phyloP scores from a whole-genome alignment of 176 grass and related monocot species.

The Zoysia pacifica region DNA sequence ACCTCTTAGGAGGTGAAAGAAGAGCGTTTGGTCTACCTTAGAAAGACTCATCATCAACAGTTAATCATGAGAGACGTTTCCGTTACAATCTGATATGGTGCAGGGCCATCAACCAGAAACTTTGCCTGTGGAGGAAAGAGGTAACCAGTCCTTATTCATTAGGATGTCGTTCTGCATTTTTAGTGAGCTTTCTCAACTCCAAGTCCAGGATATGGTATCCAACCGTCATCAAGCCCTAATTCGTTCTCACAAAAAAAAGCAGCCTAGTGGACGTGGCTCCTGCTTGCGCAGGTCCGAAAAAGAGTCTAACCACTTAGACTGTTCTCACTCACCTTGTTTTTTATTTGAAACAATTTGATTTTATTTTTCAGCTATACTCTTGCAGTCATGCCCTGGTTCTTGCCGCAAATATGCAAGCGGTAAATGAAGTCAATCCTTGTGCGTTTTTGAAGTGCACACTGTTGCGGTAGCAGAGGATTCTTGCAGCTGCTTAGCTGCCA shows the following conservation, averaged over 20 bases:
- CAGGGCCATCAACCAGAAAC: not conserved
- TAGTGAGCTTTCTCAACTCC: not conserved
- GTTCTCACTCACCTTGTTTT: not conserved
- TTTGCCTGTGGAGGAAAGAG: not conserved
- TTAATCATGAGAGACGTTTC: not conserved
- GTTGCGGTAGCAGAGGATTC: not conserved
- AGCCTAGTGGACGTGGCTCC: too few species aligned
- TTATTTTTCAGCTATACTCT: conserved; percentile 1
- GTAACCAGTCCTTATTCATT: not conserved
- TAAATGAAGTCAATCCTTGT: not conserved
- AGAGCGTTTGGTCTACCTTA: too few species aligned
- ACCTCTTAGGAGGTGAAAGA: too few species aligned
- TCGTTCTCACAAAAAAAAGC: not conserved
- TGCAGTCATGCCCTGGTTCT: not conserved
- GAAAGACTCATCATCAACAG: too few species aligned
- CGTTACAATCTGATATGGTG: not conserved
- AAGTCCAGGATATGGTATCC: not conserved
- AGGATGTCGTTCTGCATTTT: not conserved
- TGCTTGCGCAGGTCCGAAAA: too few species aligned
- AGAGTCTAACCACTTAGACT: too few species aligned
- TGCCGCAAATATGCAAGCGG: not conserved
- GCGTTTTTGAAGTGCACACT: not conserved
- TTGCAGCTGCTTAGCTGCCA: not conserved
- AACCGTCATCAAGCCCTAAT: not conserved
- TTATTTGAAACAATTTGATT: not conserved